phyloP scores from a whole-genome alignment of 2,329 filamentous ascomycete genomes.

The Colletotrichum acutatum region DNA sequence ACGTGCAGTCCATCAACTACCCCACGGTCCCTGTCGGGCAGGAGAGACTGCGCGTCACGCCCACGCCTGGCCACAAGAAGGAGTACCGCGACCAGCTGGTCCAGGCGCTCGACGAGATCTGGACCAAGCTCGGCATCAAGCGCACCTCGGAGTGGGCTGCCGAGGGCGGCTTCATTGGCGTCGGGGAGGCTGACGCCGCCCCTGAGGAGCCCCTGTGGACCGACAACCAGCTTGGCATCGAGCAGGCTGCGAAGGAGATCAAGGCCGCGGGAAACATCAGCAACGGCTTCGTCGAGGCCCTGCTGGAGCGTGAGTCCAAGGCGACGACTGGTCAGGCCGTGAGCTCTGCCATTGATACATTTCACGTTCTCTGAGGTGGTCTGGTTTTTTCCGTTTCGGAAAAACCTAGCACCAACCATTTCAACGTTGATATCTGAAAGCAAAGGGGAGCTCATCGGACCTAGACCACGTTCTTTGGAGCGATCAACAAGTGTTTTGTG shows the following conservation, averaged over 20 bases:
- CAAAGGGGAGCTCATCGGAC: conserved; percentile 30
- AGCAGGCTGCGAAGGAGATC: conserved; percentile 72
- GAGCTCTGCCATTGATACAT: conserved; percentile 40
- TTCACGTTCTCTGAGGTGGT: conserved; percentile 7
- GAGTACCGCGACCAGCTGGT: conserved; percentile 89
- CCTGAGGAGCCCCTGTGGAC: conserved; percentile 87
- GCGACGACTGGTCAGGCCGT: conserved; percentile 43
- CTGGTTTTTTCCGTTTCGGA: neutral
- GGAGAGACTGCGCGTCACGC: conserved; percentile 94
- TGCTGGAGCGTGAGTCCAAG: conserved; percentile 66
- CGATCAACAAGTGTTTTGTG: conserved; percentile 36
- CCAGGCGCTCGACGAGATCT: conserved; percentile 85
- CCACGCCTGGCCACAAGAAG: conserved; percentile 90
- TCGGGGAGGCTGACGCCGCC: conserved; percentile 76
- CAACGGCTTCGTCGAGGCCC: conserved; percentile 64
- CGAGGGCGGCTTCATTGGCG: conserved; percentile 93
- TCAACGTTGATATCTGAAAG: conserved; percentile 27
- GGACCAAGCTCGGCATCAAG: conserved; percentile 89
- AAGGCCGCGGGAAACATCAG: conserved; percentile 53
- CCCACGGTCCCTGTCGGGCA: conserved; percentile 98
- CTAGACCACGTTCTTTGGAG: conserved; percentile 45
- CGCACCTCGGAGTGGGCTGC: conserved; percentile 92
- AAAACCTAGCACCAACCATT: neutral
- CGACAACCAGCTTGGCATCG: conserved; percentile 84
- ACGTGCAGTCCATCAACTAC: conserved; percentile 99